These are phyloP conservation scores for Rhynchosporium agropyri DNA, from an alignment of 2,329 filamentous ascomycete species.

Conservation along the genomic window DNA sequence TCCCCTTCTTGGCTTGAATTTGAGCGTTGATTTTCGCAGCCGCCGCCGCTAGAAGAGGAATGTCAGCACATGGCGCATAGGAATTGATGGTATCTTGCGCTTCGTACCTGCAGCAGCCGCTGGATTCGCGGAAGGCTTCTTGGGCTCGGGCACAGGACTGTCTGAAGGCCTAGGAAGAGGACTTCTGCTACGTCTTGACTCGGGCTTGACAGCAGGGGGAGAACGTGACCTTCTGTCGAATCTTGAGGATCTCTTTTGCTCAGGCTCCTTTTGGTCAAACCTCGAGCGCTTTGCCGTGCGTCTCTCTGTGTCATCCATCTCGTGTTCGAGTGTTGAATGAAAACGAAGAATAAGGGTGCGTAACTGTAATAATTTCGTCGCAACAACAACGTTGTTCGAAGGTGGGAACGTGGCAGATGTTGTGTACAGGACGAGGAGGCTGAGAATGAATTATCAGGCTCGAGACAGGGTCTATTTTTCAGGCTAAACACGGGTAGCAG, in stretches of 20 bases:
- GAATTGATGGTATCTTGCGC: slow-evolving; percentile 6
- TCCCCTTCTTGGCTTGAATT: slow-evolving; percentile 82
- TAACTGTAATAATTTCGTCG: slow-evolving; percentile 6
- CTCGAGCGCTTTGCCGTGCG: slow-evolving; percentile 80
- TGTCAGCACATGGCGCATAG: slow-evolving; percentile 31
- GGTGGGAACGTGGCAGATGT: not conserved
- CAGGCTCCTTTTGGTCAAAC: slow-evolving; percentile 89
- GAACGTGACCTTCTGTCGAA: slow-evolving; percentile 94
- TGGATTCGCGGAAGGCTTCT: slow-evolving; percentile 57
- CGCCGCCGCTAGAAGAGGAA: slow-evolving; percentile 66
- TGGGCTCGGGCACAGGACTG: slow-evolving; percentile 39
- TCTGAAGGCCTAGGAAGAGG: slow-evolving; percentile 57
- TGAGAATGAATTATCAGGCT: not conserved
- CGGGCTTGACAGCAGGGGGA: slow-evolving; percentile 65
- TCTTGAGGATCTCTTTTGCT: slow-evolving; percentile 73
- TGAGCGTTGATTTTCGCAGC: slow-evolving; percentile 86
- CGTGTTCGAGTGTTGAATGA: slow-evolving; percentile 12
- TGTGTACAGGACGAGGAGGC: not conserved
- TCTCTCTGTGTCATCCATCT: slow-evolving; percentile 78
- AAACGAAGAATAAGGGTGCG: not conserved
- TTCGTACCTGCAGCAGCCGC: slow-evolving; percentile 74
- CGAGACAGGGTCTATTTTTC: not conserved
- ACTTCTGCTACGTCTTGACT: slow-evolving; percentile 77
- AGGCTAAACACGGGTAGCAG: too few species aligned
- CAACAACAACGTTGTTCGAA: slow-evolving; percentile 8